Evolutionary conservation across 305 asterid genomes (phyloP).

Genomic region (Fraxinus baroniana): DNA sequence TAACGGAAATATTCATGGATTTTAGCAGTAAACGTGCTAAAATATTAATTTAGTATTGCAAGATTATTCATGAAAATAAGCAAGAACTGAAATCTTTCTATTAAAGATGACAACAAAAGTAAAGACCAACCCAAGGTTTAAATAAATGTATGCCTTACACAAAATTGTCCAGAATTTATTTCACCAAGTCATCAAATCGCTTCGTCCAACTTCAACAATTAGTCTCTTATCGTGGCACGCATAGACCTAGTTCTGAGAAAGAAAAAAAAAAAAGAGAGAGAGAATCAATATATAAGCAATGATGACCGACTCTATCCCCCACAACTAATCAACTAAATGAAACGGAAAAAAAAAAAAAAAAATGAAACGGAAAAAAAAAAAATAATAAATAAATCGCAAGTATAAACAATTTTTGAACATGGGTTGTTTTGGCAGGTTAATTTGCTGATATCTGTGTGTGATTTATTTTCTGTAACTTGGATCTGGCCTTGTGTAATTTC

Average conservation of each 20-base stretch:
- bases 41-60: background rate
- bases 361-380: background rate
- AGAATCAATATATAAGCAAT: slow-evolving; percentile 14
- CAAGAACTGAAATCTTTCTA: background rate
- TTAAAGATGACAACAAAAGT: background rate
- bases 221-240: slow-evolving; percentile 69
- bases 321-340: background rate
- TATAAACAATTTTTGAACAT: no score
- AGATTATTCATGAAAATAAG: background rate
- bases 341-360: background rate
- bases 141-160: slow-evolving; percentile 8
- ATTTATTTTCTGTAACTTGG: background rate
- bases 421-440: background rate
- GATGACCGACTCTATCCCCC: background rate
- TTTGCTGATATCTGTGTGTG: background rate
- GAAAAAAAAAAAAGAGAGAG: slow-evolving; percentile 13
- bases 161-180: slow-evolving; percentile 24
- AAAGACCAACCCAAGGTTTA: slow-evolving; percentile 5
- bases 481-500: background rate
- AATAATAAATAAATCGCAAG: no score
- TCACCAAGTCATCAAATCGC: slow-evolving; percentile 19
- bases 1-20: background rate
- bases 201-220: slow-evolving; percentile 38
- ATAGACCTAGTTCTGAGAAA: slow-evolving; percentile 69
- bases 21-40: background rate